Conservation (phyloP, 2,329 filamentous ascomycete genomes). For the Hirsutella minnesotensis region DNA sequence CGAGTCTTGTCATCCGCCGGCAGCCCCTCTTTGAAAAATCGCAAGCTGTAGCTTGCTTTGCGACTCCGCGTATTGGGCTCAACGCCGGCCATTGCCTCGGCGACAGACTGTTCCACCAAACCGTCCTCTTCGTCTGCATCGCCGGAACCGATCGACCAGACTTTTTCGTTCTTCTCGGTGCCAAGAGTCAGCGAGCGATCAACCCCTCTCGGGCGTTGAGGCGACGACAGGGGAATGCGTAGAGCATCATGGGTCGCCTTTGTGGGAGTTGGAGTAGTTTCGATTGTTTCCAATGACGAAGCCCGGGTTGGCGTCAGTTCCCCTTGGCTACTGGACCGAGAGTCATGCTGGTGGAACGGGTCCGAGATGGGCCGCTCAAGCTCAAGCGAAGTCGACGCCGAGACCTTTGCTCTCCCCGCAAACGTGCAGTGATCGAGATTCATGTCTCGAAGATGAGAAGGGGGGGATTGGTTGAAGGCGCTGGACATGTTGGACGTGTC, state of each 20-base stretch:
- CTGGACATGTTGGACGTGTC: constrained; percentile 19
- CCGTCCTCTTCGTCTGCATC: constrained; percentile 38
- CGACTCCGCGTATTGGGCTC: constrained; percentile 53
- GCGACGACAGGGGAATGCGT: constrained; percentile 3
- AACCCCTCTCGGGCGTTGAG: constrained; percentile 23
- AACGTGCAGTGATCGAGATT: constrained; percentile 22
- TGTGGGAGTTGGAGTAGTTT: background rate
- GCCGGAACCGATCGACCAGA: constrained; percentile 50
- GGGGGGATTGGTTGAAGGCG: constrained; percentile 18
- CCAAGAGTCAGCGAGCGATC: constrained; percentile 31
- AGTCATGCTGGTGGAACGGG: constrained; percentile 13
- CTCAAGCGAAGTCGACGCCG: constrained; percentile 22
- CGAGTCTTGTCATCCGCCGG: constrained; percentile 45
- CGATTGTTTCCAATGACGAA: constrained; percentile 4
- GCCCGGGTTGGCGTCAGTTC: constrained; percentile 12
- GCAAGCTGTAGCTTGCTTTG: constrained; percentile 54
- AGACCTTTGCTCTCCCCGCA: constrained; percentile 16
- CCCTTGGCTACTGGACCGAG: constrained; percentile 16
- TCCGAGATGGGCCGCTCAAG: constrained; percentile 16
- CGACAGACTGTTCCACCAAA: constrained; percentile 52
- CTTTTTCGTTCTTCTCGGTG: constrained; percentile 50
- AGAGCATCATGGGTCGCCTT: constrained; percentile 3
- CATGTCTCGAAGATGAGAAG: constrained; percentile 23
- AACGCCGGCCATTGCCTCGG: constrained; percentile 47
- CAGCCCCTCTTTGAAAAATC: constrained; percentile 55